Evolutionary conservation across 2,329 filamentous ascomycete genomes (phyloP).

Genomic region (Paecilomyces variotii): DNA sequence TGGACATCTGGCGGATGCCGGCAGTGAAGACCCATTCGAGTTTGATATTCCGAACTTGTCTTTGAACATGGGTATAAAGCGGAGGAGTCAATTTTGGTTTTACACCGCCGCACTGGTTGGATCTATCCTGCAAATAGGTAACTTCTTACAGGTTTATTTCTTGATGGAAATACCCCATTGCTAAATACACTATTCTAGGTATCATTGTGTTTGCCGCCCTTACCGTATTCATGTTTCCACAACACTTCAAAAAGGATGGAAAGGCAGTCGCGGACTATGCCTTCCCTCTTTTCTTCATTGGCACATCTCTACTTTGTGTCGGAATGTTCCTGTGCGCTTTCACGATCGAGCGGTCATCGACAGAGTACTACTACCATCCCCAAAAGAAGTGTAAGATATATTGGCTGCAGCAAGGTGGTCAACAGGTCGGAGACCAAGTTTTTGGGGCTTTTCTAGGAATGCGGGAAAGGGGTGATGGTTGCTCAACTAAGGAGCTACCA

Average conservation of each 20-base stretch:
- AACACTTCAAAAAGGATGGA: conserved; percentile 17
- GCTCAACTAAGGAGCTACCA: conserved; percentile 7
- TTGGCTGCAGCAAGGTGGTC: conserved; percentile 32
- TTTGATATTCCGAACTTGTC: conserved; percentile 27
- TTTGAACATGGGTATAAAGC: conserved; percentile 27
- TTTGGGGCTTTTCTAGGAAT: conserved; percentile 29
- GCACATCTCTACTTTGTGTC: conserved; percentile 22
- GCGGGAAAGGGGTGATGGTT: conserved; percentile 12
- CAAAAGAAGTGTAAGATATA: conserved; percentile 22
- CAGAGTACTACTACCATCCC: conserved; percentile 15
- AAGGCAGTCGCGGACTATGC: conserved; percentile 20
- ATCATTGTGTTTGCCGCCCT: conserved; percentile 19
- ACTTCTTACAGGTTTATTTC: not conserved
- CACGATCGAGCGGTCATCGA: conserved; percentile 25
- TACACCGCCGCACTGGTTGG: conserved; percentile 20
- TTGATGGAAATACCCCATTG: not conserved
- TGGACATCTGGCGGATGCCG: conserved; percentile 2
- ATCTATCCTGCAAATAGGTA: conserved; percentile 20
- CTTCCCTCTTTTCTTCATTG: conserved; percentile 25
- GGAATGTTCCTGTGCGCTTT: conserved; percentile 29
- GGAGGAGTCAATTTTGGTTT: conserved; percentile 21
- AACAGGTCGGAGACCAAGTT: conserved; percentile 30
- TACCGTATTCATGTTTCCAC: conserved; percentile 21
- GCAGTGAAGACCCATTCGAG: conserved; percentile 11
- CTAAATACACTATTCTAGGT: conserved; percentile 9